A percentile compares a stretch with the other conserved stretches of the same genome.
Conservation (phyloP, 2,329 filamentous ascomycete species). For the Botrytis galanthina region DNA sequence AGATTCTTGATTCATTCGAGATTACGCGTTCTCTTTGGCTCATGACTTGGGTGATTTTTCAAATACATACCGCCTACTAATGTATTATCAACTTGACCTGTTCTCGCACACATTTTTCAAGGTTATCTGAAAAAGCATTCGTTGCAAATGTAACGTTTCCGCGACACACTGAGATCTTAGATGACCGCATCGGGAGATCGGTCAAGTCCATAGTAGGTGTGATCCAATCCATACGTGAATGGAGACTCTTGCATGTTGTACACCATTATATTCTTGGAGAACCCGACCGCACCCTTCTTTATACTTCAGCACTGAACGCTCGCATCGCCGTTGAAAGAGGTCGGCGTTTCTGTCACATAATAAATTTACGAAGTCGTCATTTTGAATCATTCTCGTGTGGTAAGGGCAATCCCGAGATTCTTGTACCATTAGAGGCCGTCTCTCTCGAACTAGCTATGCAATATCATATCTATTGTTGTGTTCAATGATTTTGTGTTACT, state of each 20-base stretch:
- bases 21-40: conserved; percentile 7
- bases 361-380: neutral
- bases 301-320: neutral
- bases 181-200: neutral
- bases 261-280: no score
- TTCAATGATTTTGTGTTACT: neutral
- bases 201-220: neutral
- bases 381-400: neutral
- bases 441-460: neutral
- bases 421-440: neutral
- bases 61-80: neutral
- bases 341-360: neutral
- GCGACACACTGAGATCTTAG: neutral
- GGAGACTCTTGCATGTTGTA: neutral
- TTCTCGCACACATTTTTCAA: neutral
- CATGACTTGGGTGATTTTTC: neutral
- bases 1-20: neutral
- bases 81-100: neutral
- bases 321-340: neutral
- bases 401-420: neutral
- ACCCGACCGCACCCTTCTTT: neutral
- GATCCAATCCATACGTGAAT: neutral
- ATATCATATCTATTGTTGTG: neutral
- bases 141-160: conserved; percentile 8
- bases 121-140: neutral